Evolutionary conservation across 768 basidiomycete genomes (phyloP), one percentile per base, ranked within the genome.

Genomic region (Russula griseocarnosa): DNA sequence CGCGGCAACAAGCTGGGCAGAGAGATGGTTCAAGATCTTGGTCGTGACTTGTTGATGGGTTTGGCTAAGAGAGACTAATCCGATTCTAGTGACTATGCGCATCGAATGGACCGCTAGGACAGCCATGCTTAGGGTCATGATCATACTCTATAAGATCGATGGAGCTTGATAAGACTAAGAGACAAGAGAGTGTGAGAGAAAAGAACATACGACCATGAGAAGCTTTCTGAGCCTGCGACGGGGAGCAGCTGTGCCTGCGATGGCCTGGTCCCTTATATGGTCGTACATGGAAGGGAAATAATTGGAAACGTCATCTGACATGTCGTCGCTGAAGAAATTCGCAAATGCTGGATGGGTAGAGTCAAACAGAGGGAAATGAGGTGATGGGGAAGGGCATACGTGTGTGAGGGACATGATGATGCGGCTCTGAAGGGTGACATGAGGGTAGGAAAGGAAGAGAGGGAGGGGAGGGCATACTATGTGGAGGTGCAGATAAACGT

Each of bases 201-300:
- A 57, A 30, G 64, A 30, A 65, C 59, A 22, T 44, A 65, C 64
- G 40, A 57, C 11, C 22, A 65, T 8, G 5, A 65, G 64, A 28
- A 65, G 64, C 49, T 51, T 44, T 55, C 55, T 65, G 24, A 65
- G 60, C 60, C 55, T 61, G 20, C 60, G 64, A 51, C 64, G 64
- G 55, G 64, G 64, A 10, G 20, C 49, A 10, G 49, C 55, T 16
- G 64, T 65, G 42, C 7, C 7, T 4, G 59, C 59, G 8, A 44
- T 18, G 18, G n/a, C 55, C 10, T 52, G 54, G 8, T 61, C 55
- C 28, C 60, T 40, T 40, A 61, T 46, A 47, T 60, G 24, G 16
- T 65, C 64, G 34, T 65, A 46, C 64, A 61, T 65, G 32, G 64
- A 65, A 7, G 64, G 64, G 38, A 52, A 61, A 30, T 52, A 61